Conservation (phyloP, 257 asterid genomes). For the Rubia yunnanensis region DNA sequence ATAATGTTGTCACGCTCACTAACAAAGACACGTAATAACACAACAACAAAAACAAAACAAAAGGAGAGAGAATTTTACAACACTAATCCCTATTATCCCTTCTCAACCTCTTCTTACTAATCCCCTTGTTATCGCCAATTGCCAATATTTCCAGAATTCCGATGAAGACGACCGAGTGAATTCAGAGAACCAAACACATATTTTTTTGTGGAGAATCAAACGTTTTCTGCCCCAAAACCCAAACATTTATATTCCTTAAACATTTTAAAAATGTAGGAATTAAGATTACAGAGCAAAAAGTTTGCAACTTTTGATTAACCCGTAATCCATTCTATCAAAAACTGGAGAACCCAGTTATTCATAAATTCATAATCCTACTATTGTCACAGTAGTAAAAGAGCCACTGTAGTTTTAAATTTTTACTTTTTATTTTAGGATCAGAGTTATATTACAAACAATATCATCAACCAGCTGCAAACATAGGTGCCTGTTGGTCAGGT, state of each 20-base stretch:
- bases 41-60: neutral
- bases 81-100: no score
- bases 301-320: neutral
- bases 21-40: no score
- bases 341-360: neutral
- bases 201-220: neutral
- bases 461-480: slow-evolving; percentile 19
- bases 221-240: neutral
- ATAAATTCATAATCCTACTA: no score
- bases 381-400: neutral
- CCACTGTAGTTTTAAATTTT: neutral
- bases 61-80: no score
- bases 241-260: neutral
- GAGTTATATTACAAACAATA: neutral
- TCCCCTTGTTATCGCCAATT: neutral
- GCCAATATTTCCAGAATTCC: neutral
- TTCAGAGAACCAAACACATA: neutral
- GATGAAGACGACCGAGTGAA: neutral
- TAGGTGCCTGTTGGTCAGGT: slow-evolving; percentile 66
- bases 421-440: neutral
- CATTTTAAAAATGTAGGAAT: neutral
- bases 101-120: neutral
- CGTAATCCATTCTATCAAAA: neutral
- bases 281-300: neutral
- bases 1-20: no score